Evolutionary conservation across 306 rosid species (phyloP).

Genomic region (Prunus mongolica): DNA sequence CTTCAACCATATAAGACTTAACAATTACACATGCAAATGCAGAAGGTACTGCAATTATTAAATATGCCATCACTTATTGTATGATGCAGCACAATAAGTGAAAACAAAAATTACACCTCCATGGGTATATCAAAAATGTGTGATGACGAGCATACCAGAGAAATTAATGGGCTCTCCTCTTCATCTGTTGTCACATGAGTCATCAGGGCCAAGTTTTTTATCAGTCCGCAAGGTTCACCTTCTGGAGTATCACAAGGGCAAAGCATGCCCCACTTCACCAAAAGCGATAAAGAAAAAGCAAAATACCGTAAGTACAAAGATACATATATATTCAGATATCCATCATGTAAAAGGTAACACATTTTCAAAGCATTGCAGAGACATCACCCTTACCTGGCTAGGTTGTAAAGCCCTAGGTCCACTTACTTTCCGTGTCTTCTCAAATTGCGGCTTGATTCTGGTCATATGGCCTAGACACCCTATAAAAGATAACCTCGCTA

Average conservation of each 20-base stretch:
- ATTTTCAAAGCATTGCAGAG: too few species aligned
- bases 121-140: too few species aligned
- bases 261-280: constrained; percentile 99
- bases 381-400: constrained; percentile 32
- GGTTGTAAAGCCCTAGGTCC: constrained; percentile 97
- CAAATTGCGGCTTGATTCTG: constrained; percentile 85
- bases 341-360: too few species aligned
- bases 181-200: constrained; percentile 97
- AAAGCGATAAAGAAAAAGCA: not conserved
- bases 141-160: constrained; percentile 19
- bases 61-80: too few species aligned
- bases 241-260: constrained; percentile 99
- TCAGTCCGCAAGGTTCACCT: constrained; percentile 94
- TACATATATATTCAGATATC: too few species aligned
- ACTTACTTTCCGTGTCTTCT: constrained; percentile 92
- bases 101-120: too few species aligned
- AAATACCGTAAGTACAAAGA: too few species aligned
- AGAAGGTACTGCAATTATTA: too few species aligned
- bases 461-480: constrained; percentile 83
- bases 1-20: too few species aligned
- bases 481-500: constrained; percentile 78
- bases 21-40: too few species aligned
- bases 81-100: too few species aligned
- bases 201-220: constrained; percentile 91
- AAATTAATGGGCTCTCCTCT: constrained; percentile 71